Base-by-base conservation (phyloP, 2,329 filamentous ascomycete species). In the Fusarium incarnatum region DNA sequence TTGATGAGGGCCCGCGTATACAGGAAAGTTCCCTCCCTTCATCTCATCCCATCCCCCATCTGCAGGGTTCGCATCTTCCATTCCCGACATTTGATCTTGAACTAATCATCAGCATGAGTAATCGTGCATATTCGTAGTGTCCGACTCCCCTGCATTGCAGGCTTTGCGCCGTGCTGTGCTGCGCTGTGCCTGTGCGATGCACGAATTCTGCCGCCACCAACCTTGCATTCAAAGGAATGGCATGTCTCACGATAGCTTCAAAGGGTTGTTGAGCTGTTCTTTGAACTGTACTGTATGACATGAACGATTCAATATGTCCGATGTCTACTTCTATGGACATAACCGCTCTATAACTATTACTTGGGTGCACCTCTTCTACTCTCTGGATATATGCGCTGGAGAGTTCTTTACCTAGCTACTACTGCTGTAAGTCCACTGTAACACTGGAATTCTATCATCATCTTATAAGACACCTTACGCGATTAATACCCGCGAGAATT, bases 1-100 rank as follows among this genome's bases (percentile, higher is more conserved):
- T 37, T 25, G 47, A 6, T 53, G 32, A 60, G 50, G 37, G 59
- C 41, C 66, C 65, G 44, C 45, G 41, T 42, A 46, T 48, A 55
- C 34, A 37, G 34, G 34, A 37, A 37, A 62, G 37, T 34, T 44
- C 58, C 40, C 30, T 50, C 28, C 28, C 28, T 30, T 30, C 18
- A 30, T 37, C 42, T 22, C 18, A 30, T 34, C 25, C 46, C 30
- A 23, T 37, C 42, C 44, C 65, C 34, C 30, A 45, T 50, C 53
- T 69, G 67, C 67, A 69, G 60, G 66, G 67, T 63, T 54, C 41
- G 27, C 56, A 23, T 65, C 45, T 53, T 57, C 16, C 56, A 70
- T 70, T 70, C 67, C 56, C 53, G 50, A 55, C 41, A 20, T 48
- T 57, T 44, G 46, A 23, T 57, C 41, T 49, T 54, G 46, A 37